These are phyloP conservation scores for Amborella trichopoda DNA, from an alignment of 164 flowering plant genomes.

Conservation along the genomic window DNA sequence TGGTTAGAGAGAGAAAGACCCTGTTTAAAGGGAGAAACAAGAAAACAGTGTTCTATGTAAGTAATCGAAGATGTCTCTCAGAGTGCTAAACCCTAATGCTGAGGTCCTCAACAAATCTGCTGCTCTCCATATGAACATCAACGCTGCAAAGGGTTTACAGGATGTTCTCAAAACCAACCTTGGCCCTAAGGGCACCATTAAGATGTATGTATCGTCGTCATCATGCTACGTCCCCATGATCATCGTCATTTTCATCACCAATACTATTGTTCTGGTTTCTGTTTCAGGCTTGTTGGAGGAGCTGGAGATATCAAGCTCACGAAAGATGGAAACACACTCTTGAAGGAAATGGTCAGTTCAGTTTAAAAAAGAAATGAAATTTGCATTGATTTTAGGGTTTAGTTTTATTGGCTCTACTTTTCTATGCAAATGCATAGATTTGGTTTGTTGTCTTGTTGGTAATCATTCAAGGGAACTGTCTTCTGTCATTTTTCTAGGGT, in stretches of 20 bases:
- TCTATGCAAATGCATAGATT: no score
- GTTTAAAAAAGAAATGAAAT: no score
- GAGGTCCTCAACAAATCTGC: conserved; percentile 95
- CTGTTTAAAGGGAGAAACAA: no score
- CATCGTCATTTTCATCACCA: background rate
- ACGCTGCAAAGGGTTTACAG: conserved; percentile 93
- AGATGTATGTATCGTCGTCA: conserved; percentile 35
- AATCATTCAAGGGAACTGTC: no score
- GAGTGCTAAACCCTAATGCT: conserved; percentile 85
- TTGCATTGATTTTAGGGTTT: no score
- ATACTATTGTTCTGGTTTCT: background rate
- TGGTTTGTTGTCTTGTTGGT: no score
- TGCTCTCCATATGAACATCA: conserved; percentile 94
- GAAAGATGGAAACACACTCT: conserved; percentile 92
- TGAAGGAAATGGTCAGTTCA: conserved; percentile 99
- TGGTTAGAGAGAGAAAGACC: no score
- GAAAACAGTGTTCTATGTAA: no score
- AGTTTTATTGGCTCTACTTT: no score
- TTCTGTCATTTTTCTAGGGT: no score
- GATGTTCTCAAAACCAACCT: conserved; percentile 94
- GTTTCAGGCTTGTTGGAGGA: conserved; percentile 81
- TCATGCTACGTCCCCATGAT: no score
- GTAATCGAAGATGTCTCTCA: conserved; percentile 75
- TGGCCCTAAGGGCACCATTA: conserved; percentile 98
- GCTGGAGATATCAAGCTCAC: conserved; percentile 95